Evolutionary conservation across 768 basidiomycete genomes (phyloP).

Genomic region (Kwoniella europaea): DNA sequence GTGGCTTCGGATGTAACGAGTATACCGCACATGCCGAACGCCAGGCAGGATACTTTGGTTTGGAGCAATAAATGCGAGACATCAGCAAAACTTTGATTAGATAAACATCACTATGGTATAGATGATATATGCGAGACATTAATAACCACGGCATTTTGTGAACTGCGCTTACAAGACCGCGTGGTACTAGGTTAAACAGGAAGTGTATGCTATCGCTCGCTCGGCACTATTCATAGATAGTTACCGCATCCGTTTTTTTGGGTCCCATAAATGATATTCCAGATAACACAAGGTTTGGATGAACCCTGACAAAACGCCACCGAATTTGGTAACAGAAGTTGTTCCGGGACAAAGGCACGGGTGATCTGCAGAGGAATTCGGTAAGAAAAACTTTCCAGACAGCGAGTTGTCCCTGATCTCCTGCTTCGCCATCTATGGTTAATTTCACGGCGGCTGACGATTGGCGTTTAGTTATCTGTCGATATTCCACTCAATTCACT

Average conservation of each 20-base stretch:
- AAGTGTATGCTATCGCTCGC: not conserved
- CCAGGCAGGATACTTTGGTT: not conserved
- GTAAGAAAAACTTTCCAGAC: not conserved
- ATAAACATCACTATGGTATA: constrained; percentile 4
- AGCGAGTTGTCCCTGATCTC: not conserved
- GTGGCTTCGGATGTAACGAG: too few relatives aligned
- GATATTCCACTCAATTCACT: not conserved
- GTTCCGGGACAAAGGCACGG: not conserved
- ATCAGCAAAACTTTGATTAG: not conserved
- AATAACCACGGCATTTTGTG: not conserved
- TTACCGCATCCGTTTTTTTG: not conserved
- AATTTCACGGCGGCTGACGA: not conserved
- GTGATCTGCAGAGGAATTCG: constrained; percentile 3
- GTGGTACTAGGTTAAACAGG: not conserved
- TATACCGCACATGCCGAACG: too few relatives aligned
- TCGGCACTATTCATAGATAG: not conserved
- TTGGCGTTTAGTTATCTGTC: not conserved
- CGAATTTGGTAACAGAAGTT: not conserved
- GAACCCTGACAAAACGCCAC: not conserved
- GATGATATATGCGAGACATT: constrained; percentile 3
- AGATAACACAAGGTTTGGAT: not conserved
- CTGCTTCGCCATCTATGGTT: constrained; percentile 9
- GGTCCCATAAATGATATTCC: not conserved
- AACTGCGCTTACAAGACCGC: too few relatives aligned
- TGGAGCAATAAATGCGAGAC: constrained; percentile 10